These are phyloP conservation scores for Alternaria postmessia DNA, from an alignment of 2,329 filamentous ascomycete genomes.

Conservation along the genomic window DNA sequence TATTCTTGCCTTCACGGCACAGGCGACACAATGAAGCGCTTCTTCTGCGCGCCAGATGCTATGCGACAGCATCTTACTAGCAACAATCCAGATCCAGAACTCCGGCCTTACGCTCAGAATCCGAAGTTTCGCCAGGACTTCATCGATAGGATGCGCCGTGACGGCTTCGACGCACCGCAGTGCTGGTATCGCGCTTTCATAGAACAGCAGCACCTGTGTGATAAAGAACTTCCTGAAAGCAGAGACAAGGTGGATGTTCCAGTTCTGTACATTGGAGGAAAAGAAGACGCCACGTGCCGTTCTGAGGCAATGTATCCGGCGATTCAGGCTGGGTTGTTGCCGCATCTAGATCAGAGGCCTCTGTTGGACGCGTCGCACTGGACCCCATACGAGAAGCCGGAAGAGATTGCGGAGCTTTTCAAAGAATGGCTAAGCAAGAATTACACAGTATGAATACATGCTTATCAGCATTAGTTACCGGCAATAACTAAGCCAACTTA, in stretches of 20 bases:
- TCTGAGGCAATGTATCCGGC: background rate
- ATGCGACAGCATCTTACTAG: too few relatives aligned
- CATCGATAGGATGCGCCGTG: background rate
- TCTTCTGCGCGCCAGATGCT: too few relatives aligned
- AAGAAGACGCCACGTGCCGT: background rate
- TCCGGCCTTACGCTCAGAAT: background rate
- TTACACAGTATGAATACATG: too few relatives aligned
- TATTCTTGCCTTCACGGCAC: too few relatives aligned
- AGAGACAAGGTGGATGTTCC: background rate
- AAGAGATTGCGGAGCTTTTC: background rate
- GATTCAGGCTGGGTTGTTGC: background rate
- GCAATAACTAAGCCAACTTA: too few relatives aligned
- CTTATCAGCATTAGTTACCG: accelerated
- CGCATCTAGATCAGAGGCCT: background rate
- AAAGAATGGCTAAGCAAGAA: background rate
- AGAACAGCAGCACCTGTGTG: background rate
- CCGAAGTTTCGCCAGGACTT: too few relatives aligned
- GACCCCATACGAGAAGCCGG: background rate
- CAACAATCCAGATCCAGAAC: too few relatives aligned
- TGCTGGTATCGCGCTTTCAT: background rate
- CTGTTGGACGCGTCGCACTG: background rate
- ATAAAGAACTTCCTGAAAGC: too few relatives aligned
- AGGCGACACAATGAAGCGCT: too few relatives aligned
- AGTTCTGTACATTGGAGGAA: background rate
- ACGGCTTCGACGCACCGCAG: background rate